Evolutionary conservation across 2,329 filamentous ascomycete species (phyloP).

Genomic region (Arthrocladium fulminans): DNA sequence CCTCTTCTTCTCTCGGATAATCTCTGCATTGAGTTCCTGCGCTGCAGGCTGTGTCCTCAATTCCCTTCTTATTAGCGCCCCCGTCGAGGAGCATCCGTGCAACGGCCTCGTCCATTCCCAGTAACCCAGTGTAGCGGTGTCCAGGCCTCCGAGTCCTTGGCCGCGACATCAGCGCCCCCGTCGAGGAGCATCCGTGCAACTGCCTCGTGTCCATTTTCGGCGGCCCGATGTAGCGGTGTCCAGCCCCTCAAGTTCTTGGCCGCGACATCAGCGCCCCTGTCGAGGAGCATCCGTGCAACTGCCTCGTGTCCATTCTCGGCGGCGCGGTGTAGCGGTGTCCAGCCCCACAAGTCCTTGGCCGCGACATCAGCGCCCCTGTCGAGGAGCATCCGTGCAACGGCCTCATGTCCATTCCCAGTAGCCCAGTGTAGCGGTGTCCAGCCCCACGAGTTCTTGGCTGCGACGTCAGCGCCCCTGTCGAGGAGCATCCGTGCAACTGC

Average conservation of each 20-base stretch:
- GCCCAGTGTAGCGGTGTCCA: background rate
- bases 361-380: background rate
- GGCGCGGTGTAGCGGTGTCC: background rate
- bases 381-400: background rate
- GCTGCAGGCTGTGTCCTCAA: no score
- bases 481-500: constrained; percentile 3
- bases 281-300: constrained; percentile 11
- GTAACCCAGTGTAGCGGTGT: background rate
- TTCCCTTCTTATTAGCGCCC: constrained; percentile 8
- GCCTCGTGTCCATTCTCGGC: constrained; percentile 8
- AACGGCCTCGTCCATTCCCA: constrained; percentile 9
- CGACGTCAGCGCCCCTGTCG: background rate
- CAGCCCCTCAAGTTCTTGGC: background rate
- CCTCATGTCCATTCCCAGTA: background rate
- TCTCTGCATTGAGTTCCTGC: no score
- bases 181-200: background rate
- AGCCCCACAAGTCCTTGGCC: background rate
- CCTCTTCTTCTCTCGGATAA: no score
- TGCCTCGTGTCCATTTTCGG: background rate
- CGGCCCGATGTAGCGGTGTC: background rate
- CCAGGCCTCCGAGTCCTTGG: background rate
- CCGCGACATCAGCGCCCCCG: background rate
- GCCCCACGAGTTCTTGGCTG: background rate
- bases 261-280: constrained; percentile 9
- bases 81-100: constrained; percentile 12